Evolutionary conservation across 352 stramenopile species (phyloP), one percentile per base, ranked within the genome.

Genomic region (Lagenidium giganteum): DNA sequence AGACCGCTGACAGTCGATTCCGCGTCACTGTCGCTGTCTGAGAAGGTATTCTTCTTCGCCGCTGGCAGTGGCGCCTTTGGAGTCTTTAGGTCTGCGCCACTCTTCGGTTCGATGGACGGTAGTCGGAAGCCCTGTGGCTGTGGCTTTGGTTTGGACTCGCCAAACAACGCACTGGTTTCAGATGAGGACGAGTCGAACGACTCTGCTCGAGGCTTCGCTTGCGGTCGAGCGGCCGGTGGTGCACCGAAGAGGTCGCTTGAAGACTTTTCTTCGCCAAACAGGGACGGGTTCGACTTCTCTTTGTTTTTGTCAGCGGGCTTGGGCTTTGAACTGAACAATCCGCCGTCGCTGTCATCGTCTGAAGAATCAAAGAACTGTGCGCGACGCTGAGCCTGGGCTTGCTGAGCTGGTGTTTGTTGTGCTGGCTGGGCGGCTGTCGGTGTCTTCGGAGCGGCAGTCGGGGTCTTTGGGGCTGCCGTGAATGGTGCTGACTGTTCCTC

Each of bases 361-460:
- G 70, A 84, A 22, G 61, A 80, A 27, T 82, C 70, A 20, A 80
- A 68, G 31, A 82, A 78, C 22, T 71, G 67, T 1, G 57, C 57
- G 47, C 55, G 8, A 14, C 36, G 50, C 38, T 5, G 49, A 36
- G 8, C 41, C 45, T 21, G 64, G 54, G 5, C 47, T 46, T 18
- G 54, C 50, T 40, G 60, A 16, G 55, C 47, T 25, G 59, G 33
- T 26, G 54, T 51, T 24, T 24, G 31, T n/a, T n/a, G 20, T 22
- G 46, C 29, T 55, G 55, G 39, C 31, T 37, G 4, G 51, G 43
- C 4, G 27, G 26, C 6, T 28, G 23, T n/a, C 8, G 25, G 18
- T 12, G 43, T 3, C 5, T 30, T 24, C 12, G 35, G 17, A 26
- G 23, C 24, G 11, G 28, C 7, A 22, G 31, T 9, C n/a, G 48